Evolutionary conservation across 495 filamentous ascomycete genomes (phyloP), one percentile per base, ranked within the genome.

Genomic region (Penicillium verhagenii): DNA sequence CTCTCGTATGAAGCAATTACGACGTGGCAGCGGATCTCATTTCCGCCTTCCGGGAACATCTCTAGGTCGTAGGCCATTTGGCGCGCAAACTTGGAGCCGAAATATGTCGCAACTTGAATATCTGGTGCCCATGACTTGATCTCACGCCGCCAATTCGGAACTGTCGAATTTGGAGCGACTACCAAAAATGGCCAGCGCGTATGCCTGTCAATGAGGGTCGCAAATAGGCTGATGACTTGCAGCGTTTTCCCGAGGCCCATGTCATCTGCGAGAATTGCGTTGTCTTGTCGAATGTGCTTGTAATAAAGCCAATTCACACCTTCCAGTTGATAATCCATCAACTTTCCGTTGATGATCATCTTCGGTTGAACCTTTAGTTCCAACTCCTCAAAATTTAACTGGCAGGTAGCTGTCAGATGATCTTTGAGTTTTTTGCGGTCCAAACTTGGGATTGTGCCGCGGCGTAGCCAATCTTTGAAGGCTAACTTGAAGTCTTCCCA

Each of bases 181-280:
- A 97, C 77, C 9, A 99, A 75, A 65, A 97, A 99, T 0, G 95
- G 95, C 82, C 88, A 99, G 66, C 90, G 89, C 44, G 79, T 79
- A 38, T 93, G 91, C 28, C 90, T 84, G 58, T 89, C 78, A 25
- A 89, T 80, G n/a, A 99, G 69, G 13, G 88, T 83, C 8, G 88
- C 82, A 8, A 99, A 73, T 47, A 96, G 81, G 2, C 84, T 85
- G 50, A 99, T 92, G 47, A 97, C 83, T 67, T 99, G 95, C 44
- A 99, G 89, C 0, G 95, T 99, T 76, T 99, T 99, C 23, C 95
- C 95, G 9, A 99, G 83, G 4, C 95, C 95, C 95, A 99, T 99
- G 66, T 99, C 95, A 61, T 99, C 95, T 2, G 95, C 95, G 2
- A 99, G 82, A 61, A 99, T 94, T n/a, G 88, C 87, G 61, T 95